A percentile compares a stretch with the other conserved stretches of the same genome.
phyloP scores from a whole-genome alignment of 2,329 filamentous ascomycete genomes.

The Coniella vitis region DNA sequence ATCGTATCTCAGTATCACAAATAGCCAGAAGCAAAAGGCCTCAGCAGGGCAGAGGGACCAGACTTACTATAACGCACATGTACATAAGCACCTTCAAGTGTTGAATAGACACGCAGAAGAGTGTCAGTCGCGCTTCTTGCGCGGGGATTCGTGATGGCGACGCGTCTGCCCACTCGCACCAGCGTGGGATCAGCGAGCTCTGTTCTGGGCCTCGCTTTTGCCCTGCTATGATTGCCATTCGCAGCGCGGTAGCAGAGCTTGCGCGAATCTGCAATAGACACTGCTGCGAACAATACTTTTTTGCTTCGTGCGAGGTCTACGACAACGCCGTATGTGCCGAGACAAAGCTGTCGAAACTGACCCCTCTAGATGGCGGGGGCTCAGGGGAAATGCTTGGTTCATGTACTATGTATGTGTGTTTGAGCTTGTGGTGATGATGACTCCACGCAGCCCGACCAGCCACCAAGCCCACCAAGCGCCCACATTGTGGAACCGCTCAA shows the following conservation, averaged over 20 bases:
- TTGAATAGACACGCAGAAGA: no score
- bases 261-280: neutral
- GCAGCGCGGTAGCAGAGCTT: neutral
- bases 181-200: no score
- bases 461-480: conserved; percentile 11
- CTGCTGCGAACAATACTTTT: neutral
- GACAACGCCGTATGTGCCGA: neutral
- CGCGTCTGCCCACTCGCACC: no score
- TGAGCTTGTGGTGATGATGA: neutral
- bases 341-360: conserved; percentile 3
- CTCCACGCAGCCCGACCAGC: neutral
- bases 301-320: neutral
- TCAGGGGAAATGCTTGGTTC: conserved; percentile 5
- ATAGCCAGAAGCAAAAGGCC: conserved; percentile 13
- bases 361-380: conserved; percentile 15
- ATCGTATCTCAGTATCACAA: no score
- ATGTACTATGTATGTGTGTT: neutral
- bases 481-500: conserved; percentile 4
- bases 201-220: neutral
- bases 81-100: no score
- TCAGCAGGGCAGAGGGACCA: conserved; percentile 8
- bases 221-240: no score
- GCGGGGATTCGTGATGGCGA: no score
- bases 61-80: no score
- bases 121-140: no score